Evolutionary conservation across 164 flowering plant genomes (phyloP), one percentile per base, ranked within the genome.

Genomic region (Saururus chinensis): DNA sequence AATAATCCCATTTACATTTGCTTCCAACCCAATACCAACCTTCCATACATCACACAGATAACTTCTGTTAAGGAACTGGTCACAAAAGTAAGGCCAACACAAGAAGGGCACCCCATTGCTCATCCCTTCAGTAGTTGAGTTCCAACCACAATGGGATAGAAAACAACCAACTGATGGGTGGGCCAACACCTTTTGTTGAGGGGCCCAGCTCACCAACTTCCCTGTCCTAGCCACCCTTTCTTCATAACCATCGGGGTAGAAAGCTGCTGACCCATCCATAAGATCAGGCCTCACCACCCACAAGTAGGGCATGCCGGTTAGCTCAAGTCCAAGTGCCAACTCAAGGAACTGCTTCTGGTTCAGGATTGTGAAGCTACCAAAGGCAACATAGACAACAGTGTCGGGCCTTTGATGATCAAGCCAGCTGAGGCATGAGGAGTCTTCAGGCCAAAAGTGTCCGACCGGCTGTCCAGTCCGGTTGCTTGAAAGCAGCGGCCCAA

Each of bases 201-300:
- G 72, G 4, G 68, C 60, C 71, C 69, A 64, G 7, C 71, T 56
- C 7, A 70, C 76, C 9, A 73, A 42, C 40, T 37, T 24, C 9
- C 70, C 67, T 12, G 21, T 7, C 0, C 16, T n/a, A 9, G 45
- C 37, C 9, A 60, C 40, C 53, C 65, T 56, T 1, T 61, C 64
- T 51, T 8, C 11, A 54, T 68, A 74, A 13, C 72, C 70, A 54
- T 74, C 68, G 22, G 70, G 72, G 59, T 60, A 66, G 22, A 30
- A 20, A 7, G 19, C 57, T 2, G 23, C 10, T 0, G 26, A 22
- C 0, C 53, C 57, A n/a, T 24, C 56, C 1, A 51, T 17, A 9
- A 70, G 58, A 54, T 70, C 66, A 14, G 69, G 64, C 25, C 79
- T 57, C 1, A 71, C 68, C 6, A 74, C 80, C 81, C 83, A 77